Conservation (phyloP, 2,329 filamentous ascomycete genomes). For the Aspergillus eucalypticola region DNA sequence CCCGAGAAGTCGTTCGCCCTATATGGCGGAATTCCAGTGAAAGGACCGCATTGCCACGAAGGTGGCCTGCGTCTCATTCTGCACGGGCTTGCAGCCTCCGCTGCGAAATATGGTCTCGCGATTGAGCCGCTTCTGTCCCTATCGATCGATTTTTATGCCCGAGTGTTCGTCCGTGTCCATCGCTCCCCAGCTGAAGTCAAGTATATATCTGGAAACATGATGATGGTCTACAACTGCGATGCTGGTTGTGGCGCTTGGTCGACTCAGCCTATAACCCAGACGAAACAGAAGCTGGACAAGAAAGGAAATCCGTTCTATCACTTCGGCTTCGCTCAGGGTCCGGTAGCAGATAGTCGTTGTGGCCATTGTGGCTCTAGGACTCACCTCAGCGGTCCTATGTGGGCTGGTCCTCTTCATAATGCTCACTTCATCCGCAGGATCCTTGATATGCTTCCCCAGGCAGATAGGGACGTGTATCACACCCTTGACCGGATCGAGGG, state of each 20-base stretch:
- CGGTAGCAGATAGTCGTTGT: slow-evolving; percentile 67
- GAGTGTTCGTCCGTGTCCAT: slow-evolving; percentile 80
- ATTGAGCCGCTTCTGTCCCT: slow-evolving; percentile 90
- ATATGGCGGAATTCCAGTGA: slow-evolving; percentile 88
- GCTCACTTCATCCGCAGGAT: slow-evolving; percentile 78
- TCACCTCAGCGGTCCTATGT: slow-evolving; percentile 93
- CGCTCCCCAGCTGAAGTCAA: slow-evolving; percentile 85
- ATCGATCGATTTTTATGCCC: slow-evolving; percentile 92
- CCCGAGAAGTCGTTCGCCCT: slow-evolving; percentile 89
- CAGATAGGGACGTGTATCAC: slow-evolving; percentile 70
- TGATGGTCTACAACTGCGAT: slow-evolving; percentile 91
- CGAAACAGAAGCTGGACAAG: slow-evolving; percentile 67
- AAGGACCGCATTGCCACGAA: slow-evolving; percentile 84
- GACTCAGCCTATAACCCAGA: slow-evolving; percentile 74
- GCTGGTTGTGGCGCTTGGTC: slow-evolving; percentile 88
- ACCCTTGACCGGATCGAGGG: slow-evolving; percentile 82
- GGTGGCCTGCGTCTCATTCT: slow-evolving; percentile 84
- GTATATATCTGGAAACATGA: slow-evolving; percentile 84
- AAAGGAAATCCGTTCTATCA: slow-evolving; percentile 75
- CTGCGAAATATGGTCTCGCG: slow-evolving; percentile 79
- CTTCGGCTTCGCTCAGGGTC: slow-evolving; percentile 71
- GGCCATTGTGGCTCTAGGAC: slow-evolving; percentile 83
- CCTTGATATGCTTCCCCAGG: slow-evolving; percentile 68
- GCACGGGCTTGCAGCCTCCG: slow-evolving; percentile 75
- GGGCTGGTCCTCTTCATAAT: slow-evolving; percentile 84